Conservation (phyloP, 225 moss, liverwort and hornwort species). For the Polytrichum commune region DNA sequence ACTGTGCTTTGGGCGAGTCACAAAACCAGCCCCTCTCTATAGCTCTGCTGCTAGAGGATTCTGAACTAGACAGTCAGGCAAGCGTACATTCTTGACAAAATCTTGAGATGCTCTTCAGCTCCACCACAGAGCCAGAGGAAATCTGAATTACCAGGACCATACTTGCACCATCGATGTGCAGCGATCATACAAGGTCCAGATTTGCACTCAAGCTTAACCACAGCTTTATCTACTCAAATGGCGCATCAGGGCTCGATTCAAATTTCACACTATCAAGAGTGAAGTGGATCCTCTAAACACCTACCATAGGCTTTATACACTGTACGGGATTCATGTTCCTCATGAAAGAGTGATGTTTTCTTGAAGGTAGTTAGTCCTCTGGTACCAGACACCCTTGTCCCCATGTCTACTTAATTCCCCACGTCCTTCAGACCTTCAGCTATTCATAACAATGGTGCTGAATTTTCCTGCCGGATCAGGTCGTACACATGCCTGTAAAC, state of each 20-base stretch:
- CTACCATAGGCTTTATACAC: background rate
- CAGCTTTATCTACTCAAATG: too few species aligned
- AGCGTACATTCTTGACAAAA: background rate
- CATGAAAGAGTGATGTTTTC: background rate
- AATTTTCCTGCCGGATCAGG: constrained; percentile 46
- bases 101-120: background rate
- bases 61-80: background rate
- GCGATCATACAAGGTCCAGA: background rate
- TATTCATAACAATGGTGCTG: constrained; percentile 42
- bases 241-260: too few species aligned
- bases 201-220: too few species aligned
- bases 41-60: constrained; percentile 1
- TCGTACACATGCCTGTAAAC: constrained; percentile 37
- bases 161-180: background rate
- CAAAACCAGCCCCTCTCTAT: background rate
- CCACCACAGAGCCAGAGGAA: background rate
- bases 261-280: too few species aligned
- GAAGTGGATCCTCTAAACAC: too few species aligned
- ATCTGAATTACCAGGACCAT: background rate
- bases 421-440: background rate
- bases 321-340: background rate
- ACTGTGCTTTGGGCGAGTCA: background rate
- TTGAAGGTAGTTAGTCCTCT: background rate
- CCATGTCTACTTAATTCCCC: background rate
- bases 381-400: too few species aligned